These are phyloP conservation scores for Mucor sp. DNA, from an alignment of 371 early-diverging fungal genomes.

Conservation along the genomic window DNA sequence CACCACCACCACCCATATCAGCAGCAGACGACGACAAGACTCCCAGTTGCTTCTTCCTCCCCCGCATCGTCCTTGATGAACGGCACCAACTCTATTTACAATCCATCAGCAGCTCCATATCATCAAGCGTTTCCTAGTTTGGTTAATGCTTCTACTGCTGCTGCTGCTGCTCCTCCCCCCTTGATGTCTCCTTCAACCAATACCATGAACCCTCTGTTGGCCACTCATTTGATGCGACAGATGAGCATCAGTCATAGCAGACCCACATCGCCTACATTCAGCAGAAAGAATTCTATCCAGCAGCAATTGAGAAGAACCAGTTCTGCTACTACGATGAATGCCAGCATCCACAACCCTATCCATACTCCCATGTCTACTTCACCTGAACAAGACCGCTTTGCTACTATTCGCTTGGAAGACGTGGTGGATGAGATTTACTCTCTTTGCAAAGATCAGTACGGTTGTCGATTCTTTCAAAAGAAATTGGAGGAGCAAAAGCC, in stretches of 20 bases:
- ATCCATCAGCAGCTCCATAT: background rate
- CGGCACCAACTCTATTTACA: background rate
- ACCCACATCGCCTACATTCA: conserved; percentile 22
- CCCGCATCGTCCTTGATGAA: background rate
- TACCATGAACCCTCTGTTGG: conserved; percentile 26
- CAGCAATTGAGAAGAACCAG: conserved; percentile 16
- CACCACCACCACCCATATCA: background rate
- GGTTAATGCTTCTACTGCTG: background rate
- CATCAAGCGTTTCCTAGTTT: background rate
- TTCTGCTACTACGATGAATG: background rate
- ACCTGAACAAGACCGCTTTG: conserved; percentile 59
- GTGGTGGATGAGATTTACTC: conserved; percentile 72
- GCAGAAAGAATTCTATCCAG: conserved; percentile 18
- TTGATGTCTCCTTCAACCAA: conserved; percentile 2
- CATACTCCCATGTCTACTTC: background rate
- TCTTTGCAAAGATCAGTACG: conserved; percentile 90
- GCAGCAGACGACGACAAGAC: background rate
- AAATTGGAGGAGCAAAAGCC: conserved; percentile 79
- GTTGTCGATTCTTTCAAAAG: conserved; percentile 87
- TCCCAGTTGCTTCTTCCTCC: background rate
- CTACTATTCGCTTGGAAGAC: conserved; percentile 65
- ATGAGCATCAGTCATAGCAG: conserved; percentile 17
- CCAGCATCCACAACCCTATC: background rate
- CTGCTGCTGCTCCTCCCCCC: conserved; percentile 1
- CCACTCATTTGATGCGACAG: conserved; percentile 31